Evolutionary conservation across 2,329 filamentous ascomycete genomes (phyloP).

Genomic region (Berkeleyomyces basicola): DNA sequence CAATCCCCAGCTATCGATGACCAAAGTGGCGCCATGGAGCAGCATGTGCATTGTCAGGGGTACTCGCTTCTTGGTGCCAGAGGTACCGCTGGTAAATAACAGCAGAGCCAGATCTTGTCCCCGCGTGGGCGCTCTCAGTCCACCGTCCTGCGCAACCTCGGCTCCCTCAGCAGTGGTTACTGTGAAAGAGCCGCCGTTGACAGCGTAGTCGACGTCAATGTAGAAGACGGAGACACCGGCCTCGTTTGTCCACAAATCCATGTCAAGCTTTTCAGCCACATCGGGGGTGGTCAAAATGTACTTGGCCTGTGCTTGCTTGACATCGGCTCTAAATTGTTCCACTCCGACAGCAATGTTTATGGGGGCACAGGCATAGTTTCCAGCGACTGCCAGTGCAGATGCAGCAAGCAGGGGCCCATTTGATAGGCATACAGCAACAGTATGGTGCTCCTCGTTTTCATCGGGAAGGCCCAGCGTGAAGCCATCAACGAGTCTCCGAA

Average conservation of each 20-base stretch:
- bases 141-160: constrained; percentile 10
- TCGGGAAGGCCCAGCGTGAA: constrained; percentile 20
- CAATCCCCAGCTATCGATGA: constrained; percentile 37
- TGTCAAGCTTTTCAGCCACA: constrained; percentile 25
- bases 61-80: constrained; percentile 41
- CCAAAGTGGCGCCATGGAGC: constrained; percentile 32
- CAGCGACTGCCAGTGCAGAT: constrained; percentile 31
- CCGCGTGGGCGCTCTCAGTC: constrained; percentile 21
- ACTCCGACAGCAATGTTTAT: constrained; percentile 32
- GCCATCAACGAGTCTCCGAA: constrained; percentile 20
- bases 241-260: constrained; percentile 20
- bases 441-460: constrained; percentile 21
- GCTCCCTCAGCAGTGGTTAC: constrained; percentile 15
- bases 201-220: constrained; percentile 22
- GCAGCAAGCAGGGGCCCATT: constrained; percentile 38
- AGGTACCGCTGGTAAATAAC: constrained; percentile 41
- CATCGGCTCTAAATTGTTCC: constrained; percentile 34
- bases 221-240: constrained; percentile 25
- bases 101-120: constrained; percentile 33
- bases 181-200: constrained; percentile 20
- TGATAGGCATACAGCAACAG: constrained; percentile 34
- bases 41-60: constrained; percentile 35
- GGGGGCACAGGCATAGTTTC: constrained; percentile 34
- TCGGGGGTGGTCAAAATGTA: constrained; percentile 28
- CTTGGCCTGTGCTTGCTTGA: constrained; percentile 29